Percentiles rank a stretch among this genome's conserved stretches.
Conservation (phyloP, 768 basidiomycete species). For the Rhodocollybia butyracea region DNA sequence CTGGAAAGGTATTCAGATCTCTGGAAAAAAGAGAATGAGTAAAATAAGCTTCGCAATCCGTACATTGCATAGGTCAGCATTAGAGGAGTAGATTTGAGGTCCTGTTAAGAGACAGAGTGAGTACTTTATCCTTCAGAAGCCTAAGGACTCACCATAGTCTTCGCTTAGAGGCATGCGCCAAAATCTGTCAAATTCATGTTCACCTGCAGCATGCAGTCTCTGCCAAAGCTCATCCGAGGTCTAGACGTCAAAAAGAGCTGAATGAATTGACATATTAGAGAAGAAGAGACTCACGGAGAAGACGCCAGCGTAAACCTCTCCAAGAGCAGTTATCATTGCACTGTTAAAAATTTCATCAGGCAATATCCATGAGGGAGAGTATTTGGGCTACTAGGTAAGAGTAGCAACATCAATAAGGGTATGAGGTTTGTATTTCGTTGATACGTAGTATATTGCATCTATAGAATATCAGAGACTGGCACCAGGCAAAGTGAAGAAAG, state of each 20-base stretch:
- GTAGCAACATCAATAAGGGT: slow-evolving; percentile 88
- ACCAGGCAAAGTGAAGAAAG: not conserved
- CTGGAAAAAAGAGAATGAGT: slow-evolving; percentile 9
- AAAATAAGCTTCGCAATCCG: slow-evolving; percentile 10
- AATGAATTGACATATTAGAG: not conserved
- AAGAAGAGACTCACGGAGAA: slow-evolving; percentile 54
- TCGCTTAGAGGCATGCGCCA: slow-evolving; percentile 91
- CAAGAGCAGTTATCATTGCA: slow-evolving; percentile 70
- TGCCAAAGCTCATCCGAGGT: slow-evolving; percentile 76
- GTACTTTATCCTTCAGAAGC: not conserved
- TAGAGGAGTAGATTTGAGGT: slow-evolving; percentile 71
- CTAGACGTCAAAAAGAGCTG: slow-evolving; percentile 34
- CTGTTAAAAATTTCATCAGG: too few relatives aligned
- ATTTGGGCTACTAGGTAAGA: slow-evolving; percentile 62
- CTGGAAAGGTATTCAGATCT: slow-evolving; percentile 31
- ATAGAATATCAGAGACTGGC: not conserved
- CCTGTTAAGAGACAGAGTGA: slow-evolving; percentile 14
- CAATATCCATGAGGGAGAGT: too few relatives aligned
- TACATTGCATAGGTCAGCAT: slow-evolving; percentile 82
- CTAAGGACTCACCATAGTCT: slow-evolving; percentile 43
- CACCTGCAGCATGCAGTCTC: slow-evolving; percentile 64
- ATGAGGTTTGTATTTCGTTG: slow-evolving; percentile 73
- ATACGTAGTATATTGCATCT: slow-evolving; percentile 85
- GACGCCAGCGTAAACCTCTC: slow-evolving; percentile 74
- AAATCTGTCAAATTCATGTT: slow-evolving; percentile 75